phyloP scores from a whole-genome alignment of 768 basidiomycete species.

The Podaxis sp. region DNA sequence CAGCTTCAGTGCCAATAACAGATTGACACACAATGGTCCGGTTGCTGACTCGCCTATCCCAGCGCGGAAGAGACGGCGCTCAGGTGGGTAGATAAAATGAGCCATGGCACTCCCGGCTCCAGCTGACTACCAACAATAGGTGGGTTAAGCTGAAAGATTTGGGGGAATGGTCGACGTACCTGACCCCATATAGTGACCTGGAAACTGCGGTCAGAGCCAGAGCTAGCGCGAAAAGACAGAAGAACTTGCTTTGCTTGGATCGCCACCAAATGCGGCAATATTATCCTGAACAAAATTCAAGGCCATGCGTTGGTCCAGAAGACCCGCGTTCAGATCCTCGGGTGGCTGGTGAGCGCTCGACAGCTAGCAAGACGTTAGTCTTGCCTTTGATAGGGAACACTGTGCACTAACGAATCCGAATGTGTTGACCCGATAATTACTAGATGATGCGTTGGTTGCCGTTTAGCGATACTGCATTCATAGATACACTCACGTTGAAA shows the following conservation, averaged over 20 bases:
- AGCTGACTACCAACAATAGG: constrained; percentile 38
- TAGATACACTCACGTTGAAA: constrained; percentile 40
- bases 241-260: constrained; percentile 42
- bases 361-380: constrained; percentile 30
- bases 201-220: not conserved
- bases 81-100: constrained; percentile 44
- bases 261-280: constrained; percentile 64
- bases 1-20: not conserved
- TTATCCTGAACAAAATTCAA: constrained; percentile 65
- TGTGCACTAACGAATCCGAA: constrained; percentile 49
- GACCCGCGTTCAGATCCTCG: constrained; percentile 56
- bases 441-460: constrained; percentile 18
- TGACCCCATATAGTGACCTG: constrained; percentile 60
- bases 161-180: constrained; percentile 24
- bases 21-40: constrained; percentile 48
- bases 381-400: not conserved
- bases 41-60: constrained; percentile 53
- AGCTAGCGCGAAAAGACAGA: not conserved
- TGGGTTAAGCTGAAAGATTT: not conserved
- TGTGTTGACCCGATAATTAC: constrained; percentile 58
- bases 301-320: constrained; percentile 60
- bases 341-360: constrained; percentile 44
- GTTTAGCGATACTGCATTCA: not conserved
- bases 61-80: constrained; percentile 43
- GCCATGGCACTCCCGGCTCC: constrained; percentile 51